phyloP scores from a whole-genome alignment of 345 rosid genomes.

The Linum tenue region DNA sequence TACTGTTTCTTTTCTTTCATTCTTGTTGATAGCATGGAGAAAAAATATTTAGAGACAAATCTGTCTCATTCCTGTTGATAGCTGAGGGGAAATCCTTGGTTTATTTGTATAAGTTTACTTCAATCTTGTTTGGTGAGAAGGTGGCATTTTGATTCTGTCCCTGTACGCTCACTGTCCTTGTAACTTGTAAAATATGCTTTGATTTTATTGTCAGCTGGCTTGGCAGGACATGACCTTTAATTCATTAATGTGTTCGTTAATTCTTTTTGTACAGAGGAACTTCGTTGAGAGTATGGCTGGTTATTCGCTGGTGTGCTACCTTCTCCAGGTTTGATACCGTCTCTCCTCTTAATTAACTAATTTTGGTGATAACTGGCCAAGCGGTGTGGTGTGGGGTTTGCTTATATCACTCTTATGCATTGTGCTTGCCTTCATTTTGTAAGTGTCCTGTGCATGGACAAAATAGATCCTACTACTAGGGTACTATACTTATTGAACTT shows the following conservation, averaged over 20 bases:
- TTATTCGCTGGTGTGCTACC: slow-evolving; percentile 95
- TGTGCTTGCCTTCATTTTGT: background rate
- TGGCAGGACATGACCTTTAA: background rate
- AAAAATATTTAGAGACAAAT: background rate
- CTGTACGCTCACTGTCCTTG: background rate
- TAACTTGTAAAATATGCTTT: background rate
- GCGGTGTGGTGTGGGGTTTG: background rate
- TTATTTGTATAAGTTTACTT: background rate
- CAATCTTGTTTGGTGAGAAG: background rate
- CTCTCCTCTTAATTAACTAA: background rate
- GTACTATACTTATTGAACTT: no score
- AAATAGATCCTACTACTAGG: no score
- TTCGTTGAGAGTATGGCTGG: slow-evolving; percentile 99
- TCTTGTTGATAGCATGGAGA: background rate
- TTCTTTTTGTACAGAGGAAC: slow-evolving; percentile 56
- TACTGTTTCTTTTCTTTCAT: background rate
- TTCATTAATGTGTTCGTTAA: slow-evolving; percentile 11
- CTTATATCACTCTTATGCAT: background rate
- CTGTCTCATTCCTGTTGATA: background rate
- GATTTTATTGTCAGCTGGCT: background rate
- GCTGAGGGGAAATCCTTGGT: background rate
- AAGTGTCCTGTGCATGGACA: background rate
- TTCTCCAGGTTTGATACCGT: slow-evolving; percentile 57
- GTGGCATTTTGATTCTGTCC: background rate
- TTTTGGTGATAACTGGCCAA: background rate